A percentile compares a stretch with the other conserved stretches of the same genome.
Evolutionary conservation across 257 asterid genomes (phyloP).

Genomic region (Plantago ovata): DNA sequence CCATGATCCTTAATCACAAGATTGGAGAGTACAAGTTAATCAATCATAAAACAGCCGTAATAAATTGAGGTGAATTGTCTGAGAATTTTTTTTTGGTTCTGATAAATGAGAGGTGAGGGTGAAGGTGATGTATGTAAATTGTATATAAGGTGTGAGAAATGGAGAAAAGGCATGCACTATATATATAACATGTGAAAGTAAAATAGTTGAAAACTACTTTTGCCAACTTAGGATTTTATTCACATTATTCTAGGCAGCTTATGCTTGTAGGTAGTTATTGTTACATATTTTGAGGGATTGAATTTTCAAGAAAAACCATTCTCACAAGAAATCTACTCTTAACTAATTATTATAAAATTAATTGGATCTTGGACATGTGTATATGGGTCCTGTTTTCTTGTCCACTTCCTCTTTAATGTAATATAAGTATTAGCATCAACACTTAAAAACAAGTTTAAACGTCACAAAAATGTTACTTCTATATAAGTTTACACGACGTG

Average conservation of each 20-base stretch:
- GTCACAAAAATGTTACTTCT: not conserved
- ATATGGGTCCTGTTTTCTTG: too few relatives aligned
- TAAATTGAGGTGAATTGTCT: not conserved
- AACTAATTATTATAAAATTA: not conserved
- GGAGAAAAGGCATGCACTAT: slow-evolving; percentile 23
- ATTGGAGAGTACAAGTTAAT: not conserved
- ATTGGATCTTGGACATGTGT: not conserved
- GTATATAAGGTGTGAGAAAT: not conserved
- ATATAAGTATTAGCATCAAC: too few relatives aligned
- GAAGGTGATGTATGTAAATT: not conserved
- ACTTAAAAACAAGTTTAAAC: too few relatives aligned
- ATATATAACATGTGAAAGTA: slow-evolving; percentile 17
- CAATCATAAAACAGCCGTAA: not conserved
- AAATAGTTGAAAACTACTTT: slow-evolving; percentile 31
- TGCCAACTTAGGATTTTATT: slow-evolving; percentile 38
- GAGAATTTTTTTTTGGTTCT: not conserved
- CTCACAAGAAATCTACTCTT: slow-evolving; percentile 43
- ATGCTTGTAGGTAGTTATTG: slow-evolving; percentile 57
- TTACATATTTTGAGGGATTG: slow-evolving; percentile 22
- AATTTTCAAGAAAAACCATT: slow-evolving; percentile 34
- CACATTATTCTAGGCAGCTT: slow-evolving; percentile 30
- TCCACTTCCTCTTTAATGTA: too few relatives aligned
- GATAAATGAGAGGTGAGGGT: not conserved
- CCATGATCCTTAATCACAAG: slow-evolving; percentile 32
- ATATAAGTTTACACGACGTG: not conserved